phyloP scores from a whole-genome alignment of 495 filamentous ascomycete genomes.

The Podospora anserina region DNA sequence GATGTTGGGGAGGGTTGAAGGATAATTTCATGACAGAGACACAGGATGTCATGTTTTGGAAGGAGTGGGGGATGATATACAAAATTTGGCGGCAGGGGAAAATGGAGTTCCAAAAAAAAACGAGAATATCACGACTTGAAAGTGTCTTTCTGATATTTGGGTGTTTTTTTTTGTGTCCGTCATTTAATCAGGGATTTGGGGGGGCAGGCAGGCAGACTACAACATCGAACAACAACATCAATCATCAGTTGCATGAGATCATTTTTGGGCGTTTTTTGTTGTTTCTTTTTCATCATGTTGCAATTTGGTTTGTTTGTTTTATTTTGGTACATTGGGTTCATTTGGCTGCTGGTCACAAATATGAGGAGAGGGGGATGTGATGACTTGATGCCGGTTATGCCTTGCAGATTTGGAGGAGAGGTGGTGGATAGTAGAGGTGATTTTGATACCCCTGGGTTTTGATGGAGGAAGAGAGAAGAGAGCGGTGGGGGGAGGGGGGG shows the following conservation, averaged over 20 bases:
- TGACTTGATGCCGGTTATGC: not conserved
- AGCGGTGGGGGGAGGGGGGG: no score
- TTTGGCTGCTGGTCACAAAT: not conserved
- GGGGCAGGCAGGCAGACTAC: not conserved
- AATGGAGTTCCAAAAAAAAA: not conserved
- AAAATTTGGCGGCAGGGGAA: not conserved
- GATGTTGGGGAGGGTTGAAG: slow-evolving; percentile 14
- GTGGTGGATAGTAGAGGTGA: not conserved
- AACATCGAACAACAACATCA: not conserved
- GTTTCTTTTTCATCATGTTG: not conserved
- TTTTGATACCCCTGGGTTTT: not conserved
- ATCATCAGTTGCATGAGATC: not conserved
- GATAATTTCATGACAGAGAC: not conserved
- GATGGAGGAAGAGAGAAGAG: not conserved
- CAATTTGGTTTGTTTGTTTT: not conserved
- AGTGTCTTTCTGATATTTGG: not conserved
- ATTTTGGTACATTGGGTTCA: not conserved
- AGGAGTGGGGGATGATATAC: not conserved
- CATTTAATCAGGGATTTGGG: not conserved
- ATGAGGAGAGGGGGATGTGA: not conserved
- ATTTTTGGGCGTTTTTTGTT: not conserved
- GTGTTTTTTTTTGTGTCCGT: not conserved
- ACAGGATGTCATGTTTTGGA: not conserved
- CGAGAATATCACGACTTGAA: not conserved
- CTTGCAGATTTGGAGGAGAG: not conserved